Evolutionary conservation across 2,329 filamentous ascomycete species (phyloP), one percentile per base, ranked within the genome.

Genomic region (Sordariomycetes sp.): DNA sequence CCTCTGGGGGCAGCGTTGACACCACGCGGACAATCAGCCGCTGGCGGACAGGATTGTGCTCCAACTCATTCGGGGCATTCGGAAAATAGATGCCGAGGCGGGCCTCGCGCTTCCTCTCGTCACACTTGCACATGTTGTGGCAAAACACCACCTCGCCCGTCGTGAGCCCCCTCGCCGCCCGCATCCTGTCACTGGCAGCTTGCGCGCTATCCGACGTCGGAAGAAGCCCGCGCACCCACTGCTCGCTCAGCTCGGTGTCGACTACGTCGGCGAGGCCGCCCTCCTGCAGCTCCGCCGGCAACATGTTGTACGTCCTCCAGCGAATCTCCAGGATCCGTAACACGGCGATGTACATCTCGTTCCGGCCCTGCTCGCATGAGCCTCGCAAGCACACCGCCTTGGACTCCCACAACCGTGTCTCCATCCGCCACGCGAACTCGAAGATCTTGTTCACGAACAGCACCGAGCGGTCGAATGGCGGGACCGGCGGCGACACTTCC

Each of bases 361-460:
- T 48, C 10, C 55, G 48, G 16, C 28, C 37, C 34, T 10, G 14
- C 1, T n/a, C 2, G 6, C 16, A 1, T 12, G 53, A 46, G 3
- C 48, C 55, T 58, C 53, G 59, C 24, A 66, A 62, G 65, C 34
- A 64, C 63, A 28, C 64, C 62, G 12, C 57, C 59, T 35, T 60
- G 20, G 18, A n/a, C 25, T 53, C 55, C 55, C 55, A 58, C 20
- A 58, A 6, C 20, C 25, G 34, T 20, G 55, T 53, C 55, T 58
- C 55, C 16, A 58, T 53, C 18, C 22, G 20, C 55, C 55, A 58
- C 12, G 18, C n/a, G 25, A 58, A n/a, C 20, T 58, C 14, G 48
- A 32, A 53, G 48, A 43, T 51, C n/a, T 48, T 46, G 4, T 40
- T 5, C 22, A 34, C 20, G 34, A 51, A 32, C 22, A n/a, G 4